Base-by-base conservation (phyloP, 495 filamentous ascomycete species). In the Bryoglossum gracile region DNA sequence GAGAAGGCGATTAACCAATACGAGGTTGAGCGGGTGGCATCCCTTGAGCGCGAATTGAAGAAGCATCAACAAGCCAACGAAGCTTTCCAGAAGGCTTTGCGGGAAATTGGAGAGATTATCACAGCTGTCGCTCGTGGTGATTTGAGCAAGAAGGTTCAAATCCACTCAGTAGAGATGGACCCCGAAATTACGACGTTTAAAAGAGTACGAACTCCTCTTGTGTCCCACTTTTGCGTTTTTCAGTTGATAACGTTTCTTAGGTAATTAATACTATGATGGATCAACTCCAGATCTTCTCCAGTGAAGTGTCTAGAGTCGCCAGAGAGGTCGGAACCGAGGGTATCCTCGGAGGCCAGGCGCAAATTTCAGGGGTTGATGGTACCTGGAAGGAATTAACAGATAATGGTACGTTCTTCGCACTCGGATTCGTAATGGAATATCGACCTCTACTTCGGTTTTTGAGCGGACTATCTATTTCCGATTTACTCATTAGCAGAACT, bases 121-220 rank as follows among this genome's bases (percentile, higher is more conserved):
- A 95, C 89, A 4, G 88, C 88, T 49, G 92, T 96, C 35, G 92
- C 92, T 43, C 87, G 89, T 53, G 92, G 92, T 68, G 92, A 99
- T 62, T 73, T 99, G 43, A 94, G 88, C 63, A 95, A 95, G 77
- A 97, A 97, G 68, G 94, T 97, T 43, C 81, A 90, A 38, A 92
- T 99, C 57, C 91, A 97, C 63, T 86, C 86, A 6, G 79, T 89
- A 57, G 92, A 99, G 67, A 92, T 96, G 86, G 92, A 99, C 74
- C 90, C 92, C 0, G 94, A 99, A 73, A 99, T 99, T 59, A 88
- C 87, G n/a, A 91, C 85, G 3, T 99, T 99, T 77, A 99, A 99
- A 72, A 82, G 87, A 47, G 96, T 90, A 37, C 34, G 46, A 28
- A 37, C 13, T 34, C 10, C 14, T 23, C 18, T 16, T 10, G 3